Conservation (phyloP, 2,329 filamentous ascomycete genomes). For the Penicillium corylophilum region DNA sequence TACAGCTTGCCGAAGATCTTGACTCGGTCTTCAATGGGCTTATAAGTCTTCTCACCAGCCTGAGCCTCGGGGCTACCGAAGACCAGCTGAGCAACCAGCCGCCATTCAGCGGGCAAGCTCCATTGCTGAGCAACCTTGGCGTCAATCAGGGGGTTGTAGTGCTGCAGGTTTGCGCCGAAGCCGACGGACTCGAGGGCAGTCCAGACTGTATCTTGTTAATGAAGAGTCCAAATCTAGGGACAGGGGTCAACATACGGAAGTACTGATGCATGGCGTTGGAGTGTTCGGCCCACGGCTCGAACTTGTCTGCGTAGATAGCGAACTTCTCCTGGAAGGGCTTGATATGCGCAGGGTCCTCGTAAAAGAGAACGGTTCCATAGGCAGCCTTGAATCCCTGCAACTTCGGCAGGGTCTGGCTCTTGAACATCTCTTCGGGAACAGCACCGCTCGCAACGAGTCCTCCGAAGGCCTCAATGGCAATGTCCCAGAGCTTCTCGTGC, state of each 20-base stretch:
- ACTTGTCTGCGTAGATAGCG: conserved; percentile 73
- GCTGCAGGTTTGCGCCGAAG: conserved; percentile 84
- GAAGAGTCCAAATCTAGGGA: background rate
- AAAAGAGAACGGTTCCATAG: conserved; percentile 86
- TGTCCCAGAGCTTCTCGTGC: conserved; percentile 85
- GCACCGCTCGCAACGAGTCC: conserved; percentile 61
- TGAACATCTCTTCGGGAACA: conserved; percentile 55
- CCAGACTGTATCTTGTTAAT: conserved; percentile 57
- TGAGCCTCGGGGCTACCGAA: conserved; percentile 64
- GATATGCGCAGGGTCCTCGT: conserved; percentile 71
- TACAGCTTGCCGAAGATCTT: conserved; percentile 56
- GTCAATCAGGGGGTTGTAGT: conserved; percentile 88
- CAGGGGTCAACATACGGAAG: conserved; percentile 43
- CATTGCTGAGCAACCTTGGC: conserved; percentile 67
- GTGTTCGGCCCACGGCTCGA: conserved; percentile 74
- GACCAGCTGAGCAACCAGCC: conserved; percentile 78
- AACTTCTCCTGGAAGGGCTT: conserved; percentile 66
- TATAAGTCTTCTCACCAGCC: conserved; percentile 63
- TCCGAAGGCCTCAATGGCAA: conserved; percentile 64
- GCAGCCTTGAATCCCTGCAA: conserved; percentile 64
- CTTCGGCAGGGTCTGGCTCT: conserved; percentile 46
- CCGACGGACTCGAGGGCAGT: conserved; percentile 79
- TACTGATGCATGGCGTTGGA: conserved; percentile 80
- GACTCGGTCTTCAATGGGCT: conserved; percentile 64
- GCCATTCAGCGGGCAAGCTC: conserved; percentile 71